Base-by-base conservation (phyloP, 805 yeast species). In the Ogataea saltuana region DNA sequence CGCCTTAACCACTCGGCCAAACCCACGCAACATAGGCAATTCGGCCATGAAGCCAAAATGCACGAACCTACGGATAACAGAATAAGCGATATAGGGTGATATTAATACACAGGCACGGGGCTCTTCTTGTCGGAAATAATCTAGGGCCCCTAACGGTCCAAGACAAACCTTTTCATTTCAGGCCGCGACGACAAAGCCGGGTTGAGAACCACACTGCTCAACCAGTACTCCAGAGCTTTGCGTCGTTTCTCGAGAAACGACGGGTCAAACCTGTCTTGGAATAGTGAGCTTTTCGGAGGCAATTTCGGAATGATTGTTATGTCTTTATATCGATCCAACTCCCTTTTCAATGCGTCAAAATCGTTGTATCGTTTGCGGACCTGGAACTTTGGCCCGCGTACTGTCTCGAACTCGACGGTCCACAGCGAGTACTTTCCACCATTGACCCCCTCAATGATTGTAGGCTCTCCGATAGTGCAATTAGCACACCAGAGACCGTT, bases 311-410 rank as follows among this genome's bases (percentile, higher is more conserved):
- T 60, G 4, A 61, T 62, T 0, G 65, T 65, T 11, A 40, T 29
- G n/a, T 58, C 53, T 1, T 78, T 75, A 46, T 67, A 74, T 23
- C 60, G 64, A 3, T 31, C 55, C 16, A 84, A 59, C 4, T 52
- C 47, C 1, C 53, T 53, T 19, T 83, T 68, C 26, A 87, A 68
- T 23, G 45, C 48, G 29, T 64, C 81, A 47, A 87, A 76, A 33
- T 86, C 91, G 26, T 79, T 74, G 60, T 83, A 87, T 28, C 96
- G 60, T 57, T 76, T 78, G 56, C 78, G 75, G 4, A 79, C 54
- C 33, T 64, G 58, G 15, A 84, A 70, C 45, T 66, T 67, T 4
- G 75, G 64, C 2, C 65, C 63, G 13, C 55, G 46, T 2, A 32
- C 17, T 2, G 67, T 58, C 28, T 55, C 59, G 18, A 61, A 49